Percentiles rank a stretch among this genome's conserved stretches.
phyloP scores from a whole-genome alignment of 345 rosid species.

The Arabis alpina region DNA sequence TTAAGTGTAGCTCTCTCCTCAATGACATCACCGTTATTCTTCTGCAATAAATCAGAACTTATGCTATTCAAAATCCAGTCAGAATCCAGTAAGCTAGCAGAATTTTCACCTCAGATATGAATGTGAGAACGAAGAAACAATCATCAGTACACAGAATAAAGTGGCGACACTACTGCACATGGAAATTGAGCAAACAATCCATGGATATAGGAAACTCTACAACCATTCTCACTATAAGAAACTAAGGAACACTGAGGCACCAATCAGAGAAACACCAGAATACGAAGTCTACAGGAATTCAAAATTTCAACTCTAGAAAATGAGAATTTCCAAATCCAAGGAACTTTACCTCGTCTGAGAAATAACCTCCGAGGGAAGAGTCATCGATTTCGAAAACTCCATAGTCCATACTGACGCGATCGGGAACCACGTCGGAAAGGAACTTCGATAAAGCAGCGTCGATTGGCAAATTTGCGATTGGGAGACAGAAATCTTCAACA shows the following conservation, averaged over 20 bases:
- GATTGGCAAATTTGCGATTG: slow-evolving; percentile 50
- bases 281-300: slow-evolving; percentile 2
- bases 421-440: slow-evolving; percentile 59
- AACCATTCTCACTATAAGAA: slow-evolving; percentile 35
- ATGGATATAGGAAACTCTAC: background rate
- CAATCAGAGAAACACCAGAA: slow-evolving; percentile 16
- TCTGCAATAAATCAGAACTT: slow-evolving; percentile 48
- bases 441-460: slow-evolving; percentile 63
- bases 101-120: slow-evolving; percentile 19
- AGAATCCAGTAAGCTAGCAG: slow-evolving; percentile 29
- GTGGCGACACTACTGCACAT: slow-evolving; percentile 6
- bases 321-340: slow-evolving; percentile 16
- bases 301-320: slow-evolving; percentile 37
- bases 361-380: slow-evolving; percentile 8
- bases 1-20: slow-evolving; percentile 38
- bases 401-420: slow-evolving; percentile 41
- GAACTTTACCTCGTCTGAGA: slow-evolving; percentile 14
- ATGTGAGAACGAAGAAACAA: slow-evolving; percentile 14
- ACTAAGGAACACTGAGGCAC: background rate
- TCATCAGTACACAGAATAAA: slow-evolving; percentile 12
- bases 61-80: slow-evolving; percentile 40
- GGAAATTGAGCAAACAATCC: background rate
- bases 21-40: slow-evolving; percentile 37
- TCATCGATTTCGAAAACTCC: slow-evolving; percentile 37
- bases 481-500: slow-evolving; percentile 36